A percentile compares a stretch with the other conserved stretches of the same genome.
Conservation (phyloP, 495 filamentous ascomycete genomes). For the Penicillium roqueforti region DNA sequence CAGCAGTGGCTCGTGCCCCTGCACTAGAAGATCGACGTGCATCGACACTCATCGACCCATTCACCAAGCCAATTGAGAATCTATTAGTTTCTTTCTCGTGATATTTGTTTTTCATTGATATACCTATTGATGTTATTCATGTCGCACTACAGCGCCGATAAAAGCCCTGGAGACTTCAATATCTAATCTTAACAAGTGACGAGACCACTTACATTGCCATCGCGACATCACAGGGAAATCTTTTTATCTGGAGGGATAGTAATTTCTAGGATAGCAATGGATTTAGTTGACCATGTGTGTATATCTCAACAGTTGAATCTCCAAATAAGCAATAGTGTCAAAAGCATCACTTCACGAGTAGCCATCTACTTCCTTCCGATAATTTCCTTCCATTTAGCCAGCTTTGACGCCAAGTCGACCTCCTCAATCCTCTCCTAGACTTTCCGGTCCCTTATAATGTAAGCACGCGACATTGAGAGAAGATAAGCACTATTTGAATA, state of each 20-base stretch:
- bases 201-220: no score
- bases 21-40: not conserved
- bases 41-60: no score
- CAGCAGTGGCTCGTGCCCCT: slow-evolving; percentile 16
- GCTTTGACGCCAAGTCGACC: not conserved
- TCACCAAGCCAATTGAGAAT: not conserved
- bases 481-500: not conserved
- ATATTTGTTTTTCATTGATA: not conserved
- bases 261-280: no score
- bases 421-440: not conserved
- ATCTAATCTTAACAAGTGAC: no score
- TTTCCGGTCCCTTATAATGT: not conserved
- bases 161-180: not conserved
- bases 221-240: no score
- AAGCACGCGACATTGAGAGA: not conserved
- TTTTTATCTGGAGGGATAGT: no score
- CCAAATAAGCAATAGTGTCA: not conserved
- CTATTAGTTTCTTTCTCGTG: not conserved
- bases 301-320: no score
- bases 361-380: not conserved
- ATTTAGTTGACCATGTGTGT: no score
- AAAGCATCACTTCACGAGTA: not conserved
- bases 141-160: not conserved
- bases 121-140: not conserved
- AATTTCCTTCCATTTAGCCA: not conserved